phyloP scores from a whole-genome alignment of 176 grass and related monocot genomes.

The Sorghum bicolor region DNA sequence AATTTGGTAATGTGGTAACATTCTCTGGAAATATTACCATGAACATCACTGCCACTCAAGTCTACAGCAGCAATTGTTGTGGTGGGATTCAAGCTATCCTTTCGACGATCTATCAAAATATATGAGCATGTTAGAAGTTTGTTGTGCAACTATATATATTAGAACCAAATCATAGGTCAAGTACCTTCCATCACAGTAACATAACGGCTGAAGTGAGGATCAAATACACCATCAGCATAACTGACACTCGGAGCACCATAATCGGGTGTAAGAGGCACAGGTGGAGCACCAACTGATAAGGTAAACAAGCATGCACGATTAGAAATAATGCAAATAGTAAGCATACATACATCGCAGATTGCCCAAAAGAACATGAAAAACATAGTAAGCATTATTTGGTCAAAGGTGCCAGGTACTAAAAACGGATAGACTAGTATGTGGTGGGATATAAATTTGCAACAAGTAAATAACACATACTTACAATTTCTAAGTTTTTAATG shows the following conservation, averaged over 20 bases:
- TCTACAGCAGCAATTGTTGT: constrained; percentile 66
- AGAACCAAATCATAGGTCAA: constrained; percentile 7
- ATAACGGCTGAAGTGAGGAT: constrained; percentile 82
- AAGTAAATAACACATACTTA: neutral
- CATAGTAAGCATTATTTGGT: neutral
- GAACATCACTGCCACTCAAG: constrained; percentile 30
- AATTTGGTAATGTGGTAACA: constrained; percentile 5
- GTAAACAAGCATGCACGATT: constrained; percentile 21
- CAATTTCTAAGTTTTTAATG: neutral
- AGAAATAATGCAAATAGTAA: neutral
- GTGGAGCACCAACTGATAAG: constrained; percentile 44
- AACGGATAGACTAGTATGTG: neutral
- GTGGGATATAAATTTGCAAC: neutral
- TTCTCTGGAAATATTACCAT: constrained; percentile 52
- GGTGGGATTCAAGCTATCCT: constrained; percentile 66
- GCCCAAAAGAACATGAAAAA: neutral
- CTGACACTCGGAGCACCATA: constrained; percentile 59
- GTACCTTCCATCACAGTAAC: constrained; percentile 90
- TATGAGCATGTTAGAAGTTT: constrained; percentile 27
- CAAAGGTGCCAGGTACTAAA: neutral
- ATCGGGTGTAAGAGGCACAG: constrained; percentile 80
- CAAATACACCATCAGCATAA: constrained; percentile 95
- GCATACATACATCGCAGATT: neutral
- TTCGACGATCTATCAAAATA: constrained; percentile 61
- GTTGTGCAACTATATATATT: neutral